A percentile compares a stretch with the other conserved stretches of the same genome.
These are phyloP conservation scores for Lophium mytilinum DNA, from an alignment of 495 filamentous ascomycete species.

Conservation along the genomic window DNA sequence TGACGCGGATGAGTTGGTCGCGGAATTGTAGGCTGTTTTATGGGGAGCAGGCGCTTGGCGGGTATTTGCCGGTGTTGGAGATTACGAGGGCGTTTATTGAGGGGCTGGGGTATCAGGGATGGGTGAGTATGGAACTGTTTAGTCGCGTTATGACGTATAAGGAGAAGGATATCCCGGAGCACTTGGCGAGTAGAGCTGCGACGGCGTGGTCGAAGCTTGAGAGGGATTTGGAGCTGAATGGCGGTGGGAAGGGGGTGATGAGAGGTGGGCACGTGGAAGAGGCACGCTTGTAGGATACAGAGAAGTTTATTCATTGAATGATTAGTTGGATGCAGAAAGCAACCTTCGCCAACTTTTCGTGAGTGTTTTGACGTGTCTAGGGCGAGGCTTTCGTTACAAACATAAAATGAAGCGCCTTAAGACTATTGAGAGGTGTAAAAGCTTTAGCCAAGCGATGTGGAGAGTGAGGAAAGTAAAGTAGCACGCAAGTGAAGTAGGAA, in stretches of 20 bases:
- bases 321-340: no score
- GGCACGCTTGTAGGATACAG: not conserved
- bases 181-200: constrained; percentile 57
- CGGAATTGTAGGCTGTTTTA: constrained; percentile 70
- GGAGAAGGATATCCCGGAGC: constrained; percentile 44
- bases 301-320: no score
- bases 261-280: not conserved
- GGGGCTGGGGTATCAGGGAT: constrained; percentile 60
- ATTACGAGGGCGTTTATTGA: constrained; percentile 54
- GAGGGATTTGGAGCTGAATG: constrained; percentile 34
- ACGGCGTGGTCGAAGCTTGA: constrained; percentile 55
- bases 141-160: constrained; percentile 53
- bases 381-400: no score
- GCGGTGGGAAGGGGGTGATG: not conserved
- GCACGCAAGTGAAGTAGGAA: no score
- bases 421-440: no score
- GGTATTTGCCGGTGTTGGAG: constrained; percentile 62
- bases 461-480: no score
- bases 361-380: no score
- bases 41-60: constrained; percentile 60
- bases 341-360: no score
- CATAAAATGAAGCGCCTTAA: no score
- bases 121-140: constrained; percentile 77
- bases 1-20: constrained; percentile 70
- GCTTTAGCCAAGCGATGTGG: no score